A percentile compares a stretch with the other conserved stretches of the same genome.
These are phyloP conservation scores for Debaryomyces robertsiae DNA, from an alignment of 1,139 yeast species.

Conservation along the genomic window DNA sequence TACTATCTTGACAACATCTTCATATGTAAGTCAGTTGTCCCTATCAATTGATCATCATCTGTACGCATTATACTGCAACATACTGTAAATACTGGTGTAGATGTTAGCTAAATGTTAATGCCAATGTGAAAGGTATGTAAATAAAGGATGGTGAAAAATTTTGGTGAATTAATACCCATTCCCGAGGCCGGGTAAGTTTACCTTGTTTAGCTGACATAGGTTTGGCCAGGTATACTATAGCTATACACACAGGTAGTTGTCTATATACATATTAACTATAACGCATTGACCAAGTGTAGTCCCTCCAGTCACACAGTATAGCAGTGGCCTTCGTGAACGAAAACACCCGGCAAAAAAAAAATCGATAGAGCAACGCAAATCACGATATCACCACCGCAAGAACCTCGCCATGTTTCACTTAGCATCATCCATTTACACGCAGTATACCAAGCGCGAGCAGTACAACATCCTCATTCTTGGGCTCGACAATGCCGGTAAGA, in stretches of 20 bases:
- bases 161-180: neutral
- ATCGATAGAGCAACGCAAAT: conserved; percentile 1
- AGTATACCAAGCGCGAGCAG: conserved; percentile 51
- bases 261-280: neutral
- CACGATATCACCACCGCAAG: too few species aligned
- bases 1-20: conserved; percentile 16
- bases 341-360: too few species aligned
- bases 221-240: neutral
- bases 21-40: conserved; percentile 38
- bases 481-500: conserved; percentile 94
- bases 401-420: conserved; percentile 41
- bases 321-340: too few species aligned
- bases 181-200: conserved; percentile 11
- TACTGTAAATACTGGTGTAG: too few species aligned
- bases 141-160: conserved; percentile 1
- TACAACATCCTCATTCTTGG: conserved; percentile 76
- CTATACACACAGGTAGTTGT: neutral
- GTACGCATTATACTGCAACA: conserved; percentile 1
- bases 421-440: conserved; percentile 50
- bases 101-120: too few species aligned
- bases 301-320: too few species aligned
- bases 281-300: too few species aligned
- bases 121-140: too few species aligned
- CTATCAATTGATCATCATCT: conserved; percentile 35
- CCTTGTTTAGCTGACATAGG: neutral